phyloP scores from a whole-genome alignment of 2,329 filamentous ascomycete species.

The Bipolaris oryzae region DNA sequence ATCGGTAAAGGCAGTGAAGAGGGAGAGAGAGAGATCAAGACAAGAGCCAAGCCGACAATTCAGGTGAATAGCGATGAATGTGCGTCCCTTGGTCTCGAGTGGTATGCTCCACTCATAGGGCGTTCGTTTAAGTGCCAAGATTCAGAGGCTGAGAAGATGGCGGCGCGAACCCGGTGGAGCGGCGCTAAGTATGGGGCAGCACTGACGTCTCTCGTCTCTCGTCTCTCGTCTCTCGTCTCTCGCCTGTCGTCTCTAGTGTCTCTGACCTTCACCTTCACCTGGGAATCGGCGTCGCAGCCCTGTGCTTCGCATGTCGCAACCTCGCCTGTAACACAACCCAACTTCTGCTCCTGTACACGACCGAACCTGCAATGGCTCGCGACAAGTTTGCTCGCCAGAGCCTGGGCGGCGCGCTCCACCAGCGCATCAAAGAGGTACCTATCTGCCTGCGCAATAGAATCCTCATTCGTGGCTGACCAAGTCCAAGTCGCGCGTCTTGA shows the following conservation, averaged over 20 bases:
- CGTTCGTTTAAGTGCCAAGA: constrained; percentile 32
- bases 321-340: constrained; percentile 14
- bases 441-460: constrained; percentile 7
- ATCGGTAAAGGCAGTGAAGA: constrained; percentile 6
- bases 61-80: neutral
- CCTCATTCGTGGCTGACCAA: constrained; percentile 28
- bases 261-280: constrained; percentile 17
- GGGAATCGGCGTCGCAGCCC: constrained; percentile 12
- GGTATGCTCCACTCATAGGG: constrained; percentile 22
- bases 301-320: constrained; percentile 26
- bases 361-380: constrained; percentile 51
- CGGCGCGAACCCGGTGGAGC: constrained; percentile 18
- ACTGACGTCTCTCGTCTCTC: constrained; percentile 28
- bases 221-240: constrained; percentile 3
- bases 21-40: neutral
- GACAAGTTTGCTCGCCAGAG: constrained; percentile 64
- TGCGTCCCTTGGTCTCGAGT: constrained; percentile 7
- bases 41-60: neutral
- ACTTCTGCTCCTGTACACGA: constrained; percentile 6
- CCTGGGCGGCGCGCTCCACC: constrained; percentile 64
- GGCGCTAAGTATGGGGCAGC: constrained; percentile 22
- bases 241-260: constrained; percentile 17
- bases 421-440: constrained; percentile 69
- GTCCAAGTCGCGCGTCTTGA: constrained; percentile 78
- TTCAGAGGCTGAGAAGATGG: constrained; percentile 30